Base-by-base conservation (phyloP, 2,329 filamentous ascomycete species). In the Myriosclerotinia duriaeana region DNA sequence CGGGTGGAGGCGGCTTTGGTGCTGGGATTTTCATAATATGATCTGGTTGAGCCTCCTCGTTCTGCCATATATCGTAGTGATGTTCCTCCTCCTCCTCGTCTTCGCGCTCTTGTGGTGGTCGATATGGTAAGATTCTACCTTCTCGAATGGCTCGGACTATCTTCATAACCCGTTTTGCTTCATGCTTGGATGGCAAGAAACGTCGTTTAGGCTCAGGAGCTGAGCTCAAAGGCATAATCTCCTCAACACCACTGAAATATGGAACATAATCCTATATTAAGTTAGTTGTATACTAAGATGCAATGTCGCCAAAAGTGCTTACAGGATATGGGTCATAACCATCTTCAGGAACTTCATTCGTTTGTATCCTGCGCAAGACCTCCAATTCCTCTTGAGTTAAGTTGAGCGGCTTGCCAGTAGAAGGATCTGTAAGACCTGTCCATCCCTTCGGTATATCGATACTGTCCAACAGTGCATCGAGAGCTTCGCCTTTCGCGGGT, bases 371-470 rank as follows among this genome's bases (percentile, higher is more conserved):
- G 74, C 89, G 90, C 71, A 99, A 82, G 68, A 98, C 86, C 76
- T 97, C 91, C 71, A 99, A 79, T 78, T 99, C 93, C 71, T 97
- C 91, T 68, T 89, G 87, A 74, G 86, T 96, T 60, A 99, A 83
- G 75, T 96, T 89, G 72, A 99, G 80, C 30, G 94, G 93, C 78
- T 97, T 96, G 71, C 95, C 96, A 6, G 96, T 99, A 56, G 91
- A 86, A 6, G 94, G 93, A 78, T 99, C 95, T 11, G 93, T 97
- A 71, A 98, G 82, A 66, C 94, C 95, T 64, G 95, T 99, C 93
- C 93, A 99, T 71, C 94, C 95, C 82, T 97, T 93, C 17, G 95
- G 95, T 46, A 99, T 83, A 76, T 99, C 95, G 74, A 99, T 99
- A 79, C 91, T 97, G 74, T 99, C 94, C 12, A 99, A 83, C 53